These are phyloP conservation scores for Colletotrichum filicis DNA, from an alignment of 2,329 filamentous ascomycete species.

Conservation along the genomic window DNA sequence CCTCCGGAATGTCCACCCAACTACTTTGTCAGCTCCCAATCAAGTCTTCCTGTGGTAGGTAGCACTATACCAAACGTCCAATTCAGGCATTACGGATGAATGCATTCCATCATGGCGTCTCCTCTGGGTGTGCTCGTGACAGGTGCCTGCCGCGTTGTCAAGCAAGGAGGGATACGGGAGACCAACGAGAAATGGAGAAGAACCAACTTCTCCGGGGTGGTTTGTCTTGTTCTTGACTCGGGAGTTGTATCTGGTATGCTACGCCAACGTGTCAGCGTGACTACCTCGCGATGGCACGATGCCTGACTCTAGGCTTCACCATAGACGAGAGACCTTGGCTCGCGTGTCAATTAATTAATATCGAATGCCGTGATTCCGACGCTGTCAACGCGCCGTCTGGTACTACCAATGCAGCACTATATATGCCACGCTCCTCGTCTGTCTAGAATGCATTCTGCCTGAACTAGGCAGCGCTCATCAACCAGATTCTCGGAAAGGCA, in stretches of 20 bases:
- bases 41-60: background rate
- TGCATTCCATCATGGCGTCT: constrained; percentile 18
- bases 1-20: background rate
- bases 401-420: constrained; percentile 9
- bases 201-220: background rate
- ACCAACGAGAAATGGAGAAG: background rate
- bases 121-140: constrained; percentile 17
- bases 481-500: background rate
- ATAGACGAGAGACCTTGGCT: background rate
- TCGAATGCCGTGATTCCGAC: background rate
- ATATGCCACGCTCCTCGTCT: constrained; percentile 17
- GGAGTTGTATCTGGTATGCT: background rate
- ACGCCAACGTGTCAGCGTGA: background rate
- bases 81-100: constrained; percentile 33
- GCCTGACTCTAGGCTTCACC: background rate
- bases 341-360: constrained; percentile 1
- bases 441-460: constrained; percentile 18
- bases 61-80: background rate
- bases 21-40: constrained; percentile 6
- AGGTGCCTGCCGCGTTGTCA: background rate
- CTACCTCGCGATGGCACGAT: background rate
- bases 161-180: background rate
- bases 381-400: background rate
- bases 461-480: constrained; percentile 22
- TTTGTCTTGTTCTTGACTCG: background rate